Base-by-base conservation (phyloP, 768 basidiomycete genomes). In the Boletellus sp. region DNA sequence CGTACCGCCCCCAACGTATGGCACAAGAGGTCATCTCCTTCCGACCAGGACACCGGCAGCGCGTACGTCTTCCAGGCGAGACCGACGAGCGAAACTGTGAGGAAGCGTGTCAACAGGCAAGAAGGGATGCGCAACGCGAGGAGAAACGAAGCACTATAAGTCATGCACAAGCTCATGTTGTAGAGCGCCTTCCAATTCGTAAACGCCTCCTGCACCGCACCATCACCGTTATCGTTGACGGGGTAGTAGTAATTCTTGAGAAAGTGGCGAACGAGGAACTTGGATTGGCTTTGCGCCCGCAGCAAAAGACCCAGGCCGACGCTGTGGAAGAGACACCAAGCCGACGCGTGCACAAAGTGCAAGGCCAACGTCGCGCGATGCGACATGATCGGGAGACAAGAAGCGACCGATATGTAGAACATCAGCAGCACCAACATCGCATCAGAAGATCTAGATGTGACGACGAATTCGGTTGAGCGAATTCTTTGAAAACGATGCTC, bases 81-180 rank as follows among this genome's bases (percentile, higher is more conserved):
- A 28, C 87, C 85, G 26, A 84, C 70, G 57, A 90, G 90, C 0
- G 95, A 96, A 16, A 83, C 94, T 97, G 57, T 4, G 11, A 42
- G 38, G 51, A 35, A 35, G 6, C 12, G 32, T 50, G 41, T 24
- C 20, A 12, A 5, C 13, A 35, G 31, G 52, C 19, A 47, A 43
- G 33, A 44, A 34, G 40, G 6, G 9, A 44, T 34, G 40, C 63
- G 19, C 15, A 6, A 1, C 3, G 12, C n/a, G n/a, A 10, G 10
- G n/a, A 33, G 32, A 24, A 1, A 70, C 76, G 20, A 19, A 17
- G 28, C 51, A 94, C 94, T 84, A 66, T 94, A 97, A 4, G 88
- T 94, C 94, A 97, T 96, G 67, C 84, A 86, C 77, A 94, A 75
- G 67, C 88, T 93, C 68, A 93, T 67, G 67, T 97, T 98, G 66